Percentiles rank a stretch among this genome's conserved stretches.
Conservation (phyloP, 352 stramenopile species). For the Globisporangium cylindrosporum region DNA sequence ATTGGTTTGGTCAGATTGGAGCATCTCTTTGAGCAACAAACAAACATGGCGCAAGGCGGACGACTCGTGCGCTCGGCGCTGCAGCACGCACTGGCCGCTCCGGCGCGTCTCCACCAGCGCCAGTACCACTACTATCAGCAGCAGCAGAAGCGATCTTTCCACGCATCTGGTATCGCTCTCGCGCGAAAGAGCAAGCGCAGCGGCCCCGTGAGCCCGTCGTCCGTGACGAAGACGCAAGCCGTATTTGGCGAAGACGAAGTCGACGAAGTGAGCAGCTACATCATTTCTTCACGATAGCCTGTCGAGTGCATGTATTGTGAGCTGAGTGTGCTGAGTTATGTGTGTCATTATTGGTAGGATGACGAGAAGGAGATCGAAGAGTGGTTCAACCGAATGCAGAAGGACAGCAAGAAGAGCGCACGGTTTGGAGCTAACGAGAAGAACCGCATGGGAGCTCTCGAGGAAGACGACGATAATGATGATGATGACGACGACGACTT, state of each 20-base stretch:
- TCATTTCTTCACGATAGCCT: not conserved
- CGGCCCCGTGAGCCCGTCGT: constrained; percentile 12
- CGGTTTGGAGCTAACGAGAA: constrained; percentile 23
- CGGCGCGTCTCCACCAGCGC: not conserved
- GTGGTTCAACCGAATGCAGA: constrained; percentile 49
- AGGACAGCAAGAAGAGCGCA: constrained; percentile 19
- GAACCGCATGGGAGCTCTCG: constrained; percentile 27
- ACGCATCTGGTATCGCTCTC: constrained; percentile 31
- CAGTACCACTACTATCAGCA: not conserved
- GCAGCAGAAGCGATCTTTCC: constrained; percentile 30
- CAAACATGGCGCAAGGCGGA: constrained; percentile 5
- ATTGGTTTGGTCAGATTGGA: constrained; percentile 12
- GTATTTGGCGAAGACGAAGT: constrained; percentile 28
- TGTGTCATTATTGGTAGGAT: constrained; percentile 16
- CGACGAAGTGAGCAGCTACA: constrained; percentile 22
- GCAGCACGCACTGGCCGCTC: not conserved
- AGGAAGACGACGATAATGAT: constrained; percentile 22
- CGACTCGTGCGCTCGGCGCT: constrained; percentile 9
- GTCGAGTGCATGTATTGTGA: too few species aligned
- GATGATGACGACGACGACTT: constrained; percentile 28
- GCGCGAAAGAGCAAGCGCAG: constrained; percentile 49
- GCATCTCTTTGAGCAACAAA: not conserved
- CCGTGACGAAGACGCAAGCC: constrained; percentile 15
- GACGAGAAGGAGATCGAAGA: constrained; percentile 40
- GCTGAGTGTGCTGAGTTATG: not conserved